These are phyloP conservation scores for Rhodotorula diobovata DNA, from an alignment of 768 basidiomycete genomes.

Conservation along the genomic window DNA sequence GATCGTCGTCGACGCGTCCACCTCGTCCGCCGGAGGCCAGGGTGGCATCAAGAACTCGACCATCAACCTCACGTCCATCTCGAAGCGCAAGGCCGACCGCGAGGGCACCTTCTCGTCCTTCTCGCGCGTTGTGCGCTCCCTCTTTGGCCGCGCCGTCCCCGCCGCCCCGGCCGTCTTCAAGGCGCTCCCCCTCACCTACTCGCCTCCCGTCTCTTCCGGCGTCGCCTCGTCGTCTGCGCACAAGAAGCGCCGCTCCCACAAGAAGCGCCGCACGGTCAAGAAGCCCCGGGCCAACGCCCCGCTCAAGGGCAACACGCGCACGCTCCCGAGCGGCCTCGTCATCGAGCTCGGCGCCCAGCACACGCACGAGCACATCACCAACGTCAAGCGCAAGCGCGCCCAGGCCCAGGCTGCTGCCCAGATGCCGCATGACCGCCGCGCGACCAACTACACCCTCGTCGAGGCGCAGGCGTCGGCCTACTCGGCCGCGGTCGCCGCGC, in stretches of 20 bases:
- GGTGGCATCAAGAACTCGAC: constrained; percentile 37
- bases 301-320: not conserved
- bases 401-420: not conserved
- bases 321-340: not conserved
- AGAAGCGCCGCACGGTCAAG: not conserved
- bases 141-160: constrained; percentile 19
- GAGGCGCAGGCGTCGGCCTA: constrained; percentile 20
- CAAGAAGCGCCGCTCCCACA: not conserved
- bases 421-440: constrained; percentile 3
- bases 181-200: not conserved
- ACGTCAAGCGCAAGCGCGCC: constrained; percentile 1
- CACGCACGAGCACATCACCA: not conserved
- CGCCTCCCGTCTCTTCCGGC: not conserved
- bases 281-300: not conserved
- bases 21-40: not conserved
- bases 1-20: constrained; percentile 37
- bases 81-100: not conserved
- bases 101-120: constrained; percentile 17
- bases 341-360: not conserved
- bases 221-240: not conserved
- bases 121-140: constrained; percentile 33
- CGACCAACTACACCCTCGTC: constrained; percentile 2
- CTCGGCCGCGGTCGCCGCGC: constrained; percentile 21
- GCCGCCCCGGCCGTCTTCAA: not conserved
- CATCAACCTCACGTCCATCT: constrained; percentile 38